Conservation (phyloP, 2,329 filamentous ascomycete species). For the Colletotrichum sp. region DNA sequence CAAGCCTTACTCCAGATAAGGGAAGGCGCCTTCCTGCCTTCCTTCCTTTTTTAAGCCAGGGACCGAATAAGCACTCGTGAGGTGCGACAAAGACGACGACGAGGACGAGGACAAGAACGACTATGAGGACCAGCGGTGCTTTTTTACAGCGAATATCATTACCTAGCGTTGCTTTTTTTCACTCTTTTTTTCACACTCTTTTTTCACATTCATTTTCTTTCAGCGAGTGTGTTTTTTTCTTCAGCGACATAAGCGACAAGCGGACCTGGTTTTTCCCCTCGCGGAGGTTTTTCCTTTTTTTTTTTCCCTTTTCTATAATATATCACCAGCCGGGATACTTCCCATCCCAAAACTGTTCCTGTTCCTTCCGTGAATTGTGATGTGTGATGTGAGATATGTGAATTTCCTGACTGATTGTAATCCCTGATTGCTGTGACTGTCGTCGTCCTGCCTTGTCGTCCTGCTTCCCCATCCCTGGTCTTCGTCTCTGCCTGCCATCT, state of each 20-base stretch:
- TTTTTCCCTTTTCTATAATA: background rate
- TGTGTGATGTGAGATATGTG: no score
- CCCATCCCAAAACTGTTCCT: no score
- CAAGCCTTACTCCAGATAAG: background rate
- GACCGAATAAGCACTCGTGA: background rate
- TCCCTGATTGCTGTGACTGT: no score
- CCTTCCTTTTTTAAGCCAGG: background rate
- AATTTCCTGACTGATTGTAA: no score
- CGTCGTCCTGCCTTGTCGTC: no score
- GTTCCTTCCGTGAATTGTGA: no score
- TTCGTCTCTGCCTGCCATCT: no score
- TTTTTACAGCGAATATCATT: background rate
- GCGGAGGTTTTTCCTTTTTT: background rate
- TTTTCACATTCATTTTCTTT: no score
- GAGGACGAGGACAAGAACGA: background rate
- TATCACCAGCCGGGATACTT: background rate
- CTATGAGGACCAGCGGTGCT: background rate
- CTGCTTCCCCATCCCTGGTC: no score
- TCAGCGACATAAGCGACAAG: background rate
- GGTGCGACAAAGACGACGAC: background rate
- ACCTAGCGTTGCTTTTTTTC: background rate
- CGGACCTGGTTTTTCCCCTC: background rate
- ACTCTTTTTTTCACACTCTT: background rate
- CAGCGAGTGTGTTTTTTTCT: background rate
- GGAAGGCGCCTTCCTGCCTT: background rate